Evolutionary conservation across 2,329 filamentous ascomycete species (phyloP), one percentile per base, ranked within the genome.

Genomic region (Aschersonia sp.): DNA sequence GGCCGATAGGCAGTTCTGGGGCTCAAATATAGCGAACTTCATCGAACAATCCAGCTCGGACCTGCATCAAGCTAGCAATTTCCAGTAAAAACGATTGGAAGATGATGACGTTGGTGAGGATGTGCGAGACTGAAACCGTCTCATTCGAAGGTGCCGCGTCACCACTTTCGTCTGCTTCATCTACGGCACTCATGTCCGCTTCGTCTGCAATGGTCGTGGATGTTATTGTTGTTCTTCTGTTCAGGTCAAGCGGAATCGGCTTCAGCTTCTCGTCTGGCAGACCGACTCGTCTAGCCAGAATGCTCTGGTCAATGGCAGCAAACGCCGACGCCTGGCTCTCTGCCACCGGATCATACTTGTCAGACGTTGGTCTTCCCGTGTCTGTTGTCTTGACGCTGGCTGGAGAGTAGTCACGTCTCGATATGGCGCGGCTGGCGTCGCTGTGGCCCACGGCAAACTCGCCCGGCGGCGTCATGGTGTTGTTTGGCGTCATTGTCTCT

Each of bases 41-140:
- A 47, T 83, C 82, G 63, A 91, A 89, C 45, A 89, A 62, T 9
- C 80, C 81, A 30, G 82, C 84, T 48, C 86, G 72, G 38, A 85
- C 81, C 61, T 91, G 85, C 50, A 89, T 72, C 55, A 89, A 64
- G 30, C 84, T 83, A 2, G 84, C 80, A 48, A 91, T 63, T 62
- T 92, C 86, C 45, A 91, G 72, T 45, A 91, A 65, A 59, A 92
- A 92, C 38, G 85, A 84, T 61, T 92, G 86, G 49, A 89, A 69
- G 46, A 91, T 77, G 50, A 91, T 77, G 41, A 84, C 78, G 60
- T 91, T 92, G 5, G 85, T 91, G 52, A 92, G 67, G 9, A 91
- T 70, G 60, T 91, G 85, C 41, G 83, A 87, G 4, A 92, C 77
- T 5, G 82, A 86, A 5, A 80, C 82, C 7, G 71, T 72, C n/a